phyloP scores from a whole-genome alignment of 139 green algal species.

The Bryopsis sp. region DNA sequence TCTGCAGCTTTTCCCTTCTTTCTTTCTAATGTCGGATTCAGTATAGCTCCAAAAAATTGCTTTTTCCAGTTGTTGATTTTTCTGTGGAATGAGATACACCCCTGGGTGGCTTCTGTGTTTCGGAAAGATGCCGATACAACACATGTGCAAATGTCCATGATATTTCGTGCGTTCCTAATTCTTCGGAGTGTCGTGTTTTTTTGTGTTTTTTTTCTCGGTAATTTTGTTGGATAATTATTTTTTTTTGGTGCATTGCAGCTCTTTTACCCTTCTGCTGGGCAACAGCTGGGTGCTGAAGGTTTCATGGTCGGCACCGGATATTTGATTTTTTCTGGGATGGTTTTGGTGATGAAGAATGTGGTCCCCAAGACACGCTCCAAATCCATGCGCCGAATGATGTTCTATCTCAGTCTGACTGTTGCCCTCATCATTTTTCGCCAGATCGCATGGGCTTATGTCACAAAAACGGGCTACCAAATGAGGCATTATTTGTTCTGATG shows the following conservation, averaged over 20 bases:
- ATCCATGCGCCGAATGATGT: not conserved
- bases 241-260: slow-evolving; percentile 23
- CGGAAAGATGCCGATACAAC: too few relatives aligned
- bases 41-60: not conserved
- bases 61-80: too few relatives aligned
- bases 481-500: slow-evolving; percentile 13
- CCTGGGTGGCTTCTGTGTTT: too few relatives aligned
- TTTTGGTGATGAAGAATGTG: slow-evolving; percentile 33
- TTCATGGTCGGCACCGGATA: slow-evolving; percentile 69
- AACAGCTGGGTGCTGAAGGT: slow-evolving; percentile 66
- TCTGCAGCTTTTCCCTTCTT: not conserved
- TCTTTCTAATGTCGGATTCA: not conserved
- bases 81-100: too few relatives aligned
- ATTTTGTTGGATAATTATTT: too few relatives aligned
- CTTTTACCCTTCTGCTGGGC: slow-evolving; percentile 30
- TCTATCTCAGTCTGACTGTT: not conserved
- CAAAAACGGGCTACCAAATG: slow-evolving; percentile 14
- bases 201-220: too few relatives aligned
- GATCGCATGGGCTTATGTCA: not conserved
- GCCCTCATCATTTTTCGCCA: slow-evolving; percentile 1
- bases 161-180: too few relatives aligned
- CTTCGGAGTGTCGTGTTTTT: too few relatives aligned
- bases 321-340: slow-evolving; percentile 32
- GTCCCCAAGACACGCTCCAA: slow-evolving; percentile 21
- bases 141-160: too few relatives aligned